Conservation (phyloP, 768 basidiomycete genomes). For the Lepiota brunneoincarnata region DNA sequence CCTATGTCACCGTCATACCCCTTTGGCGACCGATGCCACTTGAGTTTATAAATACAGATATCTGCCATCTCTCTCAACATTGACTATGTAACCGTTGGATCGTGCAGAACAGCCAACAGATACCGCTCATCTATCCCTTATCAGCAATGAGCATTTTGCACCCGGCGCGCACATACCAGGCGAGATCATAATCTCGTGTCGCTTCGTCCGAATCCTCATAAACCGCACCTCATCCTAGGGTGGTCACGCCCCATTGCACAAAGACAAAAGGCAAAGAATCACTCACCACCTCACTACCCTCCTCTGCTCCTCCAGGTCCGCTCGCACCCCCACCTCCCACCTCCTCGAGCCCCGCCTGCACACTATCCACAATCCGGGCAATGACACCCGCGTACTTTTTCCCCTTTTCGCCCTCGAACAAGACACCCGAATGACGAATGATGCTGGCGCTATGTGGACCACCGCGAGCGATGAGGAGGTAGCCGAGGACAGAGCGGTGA, state of each 20-base stretch:
- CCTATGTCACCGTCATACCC: constrained; percentile 11
- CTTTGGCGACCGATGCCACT: constrained; percentile 10
- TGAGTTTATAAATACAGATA: constrained; percentile 4
- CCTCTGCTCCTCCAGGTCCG: constrained; percentile 27
- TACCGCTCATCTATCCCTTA: constrained; percentile 65
- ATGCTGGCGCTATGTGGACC: constrained; percentile 62
- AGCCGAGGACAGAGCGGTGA: constrained; percentile 84
- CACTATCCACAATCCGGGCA: constrained; percentile 72
- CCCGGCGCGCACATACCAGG: constrained; percentile 55
- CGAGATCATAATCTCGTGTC: constrained; percentile 93
- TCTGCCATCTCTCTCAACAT: not conserved
- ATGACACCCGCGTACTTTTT: constrained; percentile 71
- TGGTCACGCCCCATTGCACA: not conserved
- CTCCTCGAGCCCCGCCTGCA: constrained; percentile 77
- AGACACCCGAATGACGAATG: constrained; percentile 79
- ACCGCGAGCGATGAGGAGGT: constrained; percentile 76
- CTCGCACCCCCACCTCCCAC: constrained; percentile 53
- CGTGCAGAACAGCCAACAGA: constrained; percentile 81
- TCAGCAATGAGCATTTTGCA: not conserved
- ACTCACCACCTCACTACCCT: constrained; percentile 48
- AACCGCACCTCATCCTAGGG: constrained; percentile 81
- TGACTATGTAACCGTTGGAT: constrained; percentile 37
- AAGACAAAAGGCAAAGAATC: constrained; percentile 3
- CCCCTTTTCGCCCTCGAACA: constrained; percentile 85
- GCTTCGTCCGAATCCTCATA: constrained; percentile 86